phyloP scores from a whole-genome alignment of 2,329 filamentous ascomycete genomes.

The Clarireedia monteithiana region DNA sequence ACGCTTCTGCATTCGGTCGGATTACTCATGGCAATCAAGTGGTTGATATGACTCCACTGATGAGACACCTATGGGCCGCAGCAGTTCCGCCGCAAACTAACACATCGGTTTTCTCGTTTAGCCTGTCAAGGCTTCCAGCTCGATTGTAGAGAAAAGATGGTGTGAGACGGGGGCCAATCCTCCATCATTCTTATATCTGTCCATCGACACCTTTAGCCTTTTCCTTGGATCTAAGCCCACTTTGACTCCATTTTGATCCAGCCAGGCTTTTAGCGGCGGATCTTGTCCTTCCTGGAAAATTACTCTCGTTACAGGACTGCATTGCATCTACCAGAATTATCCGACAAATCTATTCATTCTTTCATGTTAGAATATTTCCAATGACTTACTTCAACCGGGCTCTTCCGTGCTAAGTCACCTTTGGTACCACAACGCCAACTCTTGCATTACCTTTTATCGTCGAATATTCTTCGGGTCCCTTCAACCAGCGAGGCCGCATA shows the following conservation, averaged over 20 bases:
- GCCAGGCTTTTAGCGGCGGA: neutral
- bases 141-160: neutral
- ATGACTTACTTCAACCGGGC: neutral
- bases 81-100: conserved; percentile 3
- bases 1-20: neutral
- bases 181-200: conserved; percentile 7
- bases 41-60: conserved; percentile 1
- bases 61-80: neutral
- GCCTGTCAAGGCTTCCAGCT: conserved; percentile 2
- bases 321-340: neutral
- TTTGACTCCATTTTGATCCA: neutral
- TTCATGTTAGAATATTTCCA: neutral
- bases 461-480: neutral
- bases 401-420: neutral
- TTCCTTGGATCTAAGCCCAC: neutral
- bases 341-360: neutral
- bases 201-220: neutral
- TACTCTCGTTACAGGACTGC: neutral
- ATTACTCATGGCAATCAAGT: neutral
- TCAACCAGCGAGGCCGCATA: neutral
- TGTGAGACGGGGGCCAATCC: conserved; percentile 9
- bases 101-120: neutral
- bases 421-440: neutral
- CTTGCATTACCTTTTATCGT: neutral
- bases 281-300: neutral